Evolutionary conservation across 2,329 filamentous ascomycete genomes (phyloP).

Genomic region (Hypoxylon sp.): DNA sequence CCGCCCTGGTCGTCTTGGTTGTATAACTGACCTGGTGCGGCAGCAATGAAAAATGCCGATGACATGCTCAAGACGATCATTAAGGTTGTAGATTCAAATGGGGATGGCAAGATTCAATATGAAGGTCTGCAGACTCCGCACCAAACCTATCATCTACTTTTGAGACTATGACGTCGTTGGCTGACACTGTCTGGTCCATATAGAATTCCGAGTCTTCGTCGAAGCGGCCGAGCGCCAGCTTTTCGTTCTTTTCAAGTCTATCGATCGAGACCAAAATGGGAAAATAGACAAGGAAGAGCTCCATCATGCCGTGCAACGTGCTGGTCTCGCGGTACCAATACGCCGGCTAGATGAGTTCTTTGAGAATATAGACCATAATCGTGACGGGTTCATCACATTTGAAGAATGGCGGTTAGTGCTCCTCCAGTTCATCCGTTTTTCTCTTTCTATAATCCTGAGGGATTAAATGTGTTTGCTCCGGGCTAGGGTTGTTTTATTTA

Average conservation of each 20-base stretch:
- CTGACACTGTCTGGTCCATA: slow-evolving; percentile 20
- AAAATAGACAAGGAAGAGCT: slow-evolving; percentile 90
- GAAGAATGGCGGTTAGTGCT: slow-evolving; percentile 92
- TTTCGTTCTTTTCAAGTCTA: slow-evolving; percentile 83
- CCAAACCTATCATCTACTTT: slow-evolving; percentile 7
- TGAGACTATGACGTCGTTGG: slow-evolving; percentile 7
- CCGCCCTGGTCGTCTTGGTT: slow-evolving; percentile 36
- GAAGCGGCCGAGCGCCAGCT: slow-evolving; percentile 89
- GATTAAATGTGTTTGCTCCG: slow-evolving; percentile 26
- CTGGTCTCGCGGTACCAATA: slow-evolving; percentile 83
- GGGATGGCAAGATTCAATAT: slow-evolving; percentile 91
- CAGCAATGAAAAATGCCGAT: slow-evolving; percentile 90
- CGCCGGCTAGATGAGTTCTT: slow-evolving; percentile 89
- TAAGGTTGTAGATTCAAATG: slow-evolving; percentile 85
- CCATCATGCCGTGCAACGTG: slow-evolving; percentile 79
- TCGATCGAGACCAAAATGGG: slow-evolving; percentile 88
- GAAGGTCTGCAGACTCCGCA: slow-evolving; percentile 73
- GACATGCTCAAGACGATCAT: slow-evolving; percentile 85
- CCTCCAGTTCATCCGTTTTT: slow-evolving; percentile 1
- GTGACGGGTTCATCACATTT: slow-evolving; percentile 89
- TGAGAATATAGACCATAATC: slow-evolving; percentile 87
- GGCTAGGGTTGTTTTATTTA: neutral
- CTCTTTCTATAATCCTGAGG: slow-evolving; percentile 29
- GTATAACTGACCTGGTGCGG: slow-evolving; percentile 37
- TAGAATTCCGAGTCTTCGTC: slow-evolving; percentile 93